Conservation (phyloP, 208 protist species). For the Wallacemonas collosoma region DNA sequence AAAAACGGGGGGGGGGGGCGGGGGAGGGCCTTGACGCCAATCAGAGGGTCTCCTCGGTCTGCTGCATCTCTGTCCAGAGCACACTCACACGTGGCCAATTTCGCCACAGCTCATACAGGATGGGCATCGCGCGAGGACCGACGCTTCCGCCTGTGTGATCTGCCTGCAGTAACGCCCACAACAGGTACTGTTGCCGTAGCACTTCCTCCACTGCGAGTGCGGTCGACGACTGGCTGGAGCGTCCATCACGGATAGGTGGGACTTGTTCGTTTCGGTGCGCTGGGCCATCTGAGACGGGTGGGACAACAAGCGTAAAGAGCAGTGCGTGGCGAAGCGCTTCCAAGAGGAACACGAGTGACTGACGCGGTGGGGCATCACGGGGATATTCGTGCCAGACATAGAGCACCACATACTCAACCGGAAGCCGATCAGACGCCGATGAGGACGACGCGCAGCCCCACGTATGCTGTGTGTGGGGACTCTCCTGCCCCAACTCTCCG, state of each 20-base stretch:
- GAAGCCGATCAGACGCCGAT: not conserved
- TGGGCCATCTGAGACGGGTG: not conserved
- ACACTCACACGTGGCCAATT: slow-evolving; percentile 18
- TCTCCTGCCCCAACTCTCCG: not conserved
- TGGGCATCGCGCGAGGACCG: not conserved
- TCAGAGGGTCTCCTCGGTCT: not conserved
- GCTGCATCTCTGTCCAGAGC: slow-evolving; percentile 2
- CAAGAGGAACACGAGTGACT: slow-evolving; percentile 25
- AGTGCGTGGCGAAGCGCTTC: slow-evolving; percentile 16
- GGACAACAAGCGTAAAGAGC: slow-evolving; percentile 15
- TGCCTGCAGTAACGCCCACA: slow-evolving; percentile 6
- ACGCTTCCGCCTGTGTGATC: not conserved
- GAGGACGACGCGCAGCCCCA: slow-evolving; percentile 3
- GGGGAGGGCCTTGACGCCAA: too few relatives aligned
- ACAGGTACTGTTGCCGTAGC: slow-evolving; percentile 21
- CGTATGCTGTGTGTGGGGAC: not conserved
- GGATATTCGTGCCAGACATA: slow-evolving; percentile 16
- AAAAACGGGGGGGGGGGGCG: not conserved
- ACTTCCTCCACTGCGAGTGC: slow-evolving; percentile 16
- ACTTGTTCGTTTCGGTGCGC: too few relatives aligned
- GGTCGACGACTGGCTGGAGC: not conserved
- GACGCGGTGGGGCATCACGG: slow-evolving; percentile 20
- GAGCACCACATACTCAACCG: slow-evolving; percentile 10
- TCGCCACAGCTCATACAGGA: slow-evolving; percentile 6
- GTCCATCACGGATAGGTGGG: too few relatives aligned